These are phyloP conservation scores for Lunasporangiospora selenospora DNA, from an alignment of 192 early-diverging fungal genomes.

Conservation along the genomic window DNA sequence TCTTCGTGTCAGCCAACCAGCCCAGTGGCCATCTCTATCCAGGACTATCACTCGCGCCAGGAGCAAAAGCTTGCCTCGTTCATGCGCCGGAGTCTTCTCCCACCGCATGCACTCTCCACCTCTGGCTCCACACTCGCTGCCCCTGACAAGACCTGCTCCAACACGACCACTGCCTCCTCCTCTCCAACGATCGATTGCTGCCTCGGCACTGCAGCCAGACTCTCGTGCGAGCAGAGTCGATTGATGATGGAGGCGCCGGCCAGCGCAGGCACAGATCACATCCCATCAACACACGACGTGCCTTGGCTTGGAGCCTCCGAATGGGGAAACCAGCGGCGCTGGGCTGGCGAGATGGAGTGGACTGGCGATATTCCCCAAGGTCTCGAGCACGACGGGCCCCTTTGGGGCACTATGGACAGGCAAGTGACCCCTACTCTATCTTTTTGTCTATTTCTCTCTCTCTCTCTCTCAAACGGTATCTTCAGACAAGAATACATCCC, in stretches of 20 bases:
- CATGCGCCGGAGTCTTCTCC: conserved; percentile 45
- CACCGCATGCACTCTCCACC: conserved; percentile 33
- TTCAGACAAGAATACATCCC: not conserved
- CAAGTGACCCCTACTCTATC: conserved; percentile 5
- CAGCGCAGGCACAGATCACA: conserved; percentile 18
- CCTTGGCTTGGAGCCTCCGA: conserved; percentile 23
- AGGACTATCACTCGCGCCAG: conserved; percentile 39
- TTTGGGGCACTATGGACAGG: conserved; percentile 45
- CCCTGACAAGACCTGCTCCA: not conserved
- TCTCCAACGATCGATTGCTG: conserved; percentile 25
- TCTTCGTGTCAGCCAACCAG: conserved; percentile 22
- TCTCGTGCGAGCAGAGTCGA: not conserved
- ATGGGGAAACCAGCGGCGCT: conserved; percentile 38
- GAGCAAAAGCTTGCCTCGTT: conserved; percentile 45
- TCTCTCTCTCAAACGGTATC: not conserved
- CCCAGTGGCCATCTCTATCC: conserved; percentile 41
- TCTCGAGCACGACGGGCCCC: conserved; percentile 44
- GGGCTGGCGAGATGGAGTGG: conserved; percentile 41
- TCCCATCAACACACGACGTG: conserved; percentile 40
- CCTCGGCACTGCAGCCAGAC: not conserved
- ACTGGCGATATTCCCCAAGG: conserved; percentile 38
- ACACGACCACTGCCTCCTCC: conserved; percentile 10
- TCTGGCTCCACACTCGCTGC: not conserved
- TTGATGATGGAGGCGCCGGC: conserved; percentile 7
- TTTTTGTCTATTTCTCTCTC: not conserved